Conservation (phyloP, 371 early-diverging fungal species). For the Thermomucor indicae-seudaticae region DNA sequence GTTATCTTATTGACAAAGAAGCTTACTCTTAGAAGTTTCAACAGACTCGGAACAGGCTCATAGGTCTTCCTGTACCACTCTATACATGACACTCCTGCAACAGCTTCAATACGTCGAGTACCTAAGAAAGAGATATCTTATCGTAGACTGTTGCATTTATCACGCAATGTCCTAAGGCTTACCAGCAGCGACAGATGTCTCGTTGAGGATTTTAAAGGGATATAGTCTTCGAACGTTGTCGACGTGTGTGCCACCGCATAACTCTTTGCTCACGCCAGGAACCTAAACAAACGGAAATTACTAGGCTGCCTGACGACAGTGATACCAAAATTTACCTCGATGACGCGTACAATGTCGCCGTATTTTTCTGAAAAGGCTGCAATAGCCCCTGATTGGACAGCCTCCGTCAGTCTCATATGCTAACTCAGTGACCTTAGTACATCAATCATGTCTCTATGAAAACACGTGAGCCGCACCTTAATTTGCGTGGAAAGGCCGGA, state of each 20-base stretch:
- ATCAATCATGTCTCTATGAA: background rate
- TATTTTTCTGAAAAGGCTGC: constrained; percentile 73
- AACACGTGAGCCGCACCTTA: constrained; percentile 13
- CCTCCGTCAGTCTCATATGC: constrained; percentile 58
- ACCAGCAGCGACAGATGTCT: constrained; percentile 72
- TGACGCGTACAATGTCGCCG: constrained; percentile 58
- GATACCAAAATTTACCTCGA: constrained; percentile 32
- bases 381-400: constrained; percentile 59
- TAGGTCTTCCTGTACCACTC: constrained; percentile 49
- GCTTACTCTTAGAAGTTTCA: constrained; percentile 39
- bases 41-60: constrained; percentile 37
- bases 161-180: background rate
- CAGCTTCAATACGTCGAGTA: constrained; percentile 76
- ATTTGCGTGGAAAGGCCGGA: constrained; percentile 39
- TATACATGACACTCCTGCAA: constrained; percentile 57
- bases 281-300: constrained; percentile 15
- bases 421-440: constrained; percentile 5
- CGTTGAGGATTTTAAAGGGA: constrained; percentile 69
- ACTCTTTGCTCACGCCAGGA: constrained; percentile 60
- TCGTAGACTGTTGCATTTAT: background rate
- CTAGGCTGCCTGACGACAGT: background rate
- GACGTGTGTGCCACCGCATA: constrained; percentile 80
- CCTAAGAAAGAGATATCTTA: constrained; percentile 22
- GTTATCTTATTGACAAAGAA: background rate
- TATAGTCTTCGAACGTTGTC: constrained; percentile 51